phyloP scores from a whole-genome alignment of 2,329 filamentous ascomycete species.

The Phaeophleospora eucalypticola region DNA sequence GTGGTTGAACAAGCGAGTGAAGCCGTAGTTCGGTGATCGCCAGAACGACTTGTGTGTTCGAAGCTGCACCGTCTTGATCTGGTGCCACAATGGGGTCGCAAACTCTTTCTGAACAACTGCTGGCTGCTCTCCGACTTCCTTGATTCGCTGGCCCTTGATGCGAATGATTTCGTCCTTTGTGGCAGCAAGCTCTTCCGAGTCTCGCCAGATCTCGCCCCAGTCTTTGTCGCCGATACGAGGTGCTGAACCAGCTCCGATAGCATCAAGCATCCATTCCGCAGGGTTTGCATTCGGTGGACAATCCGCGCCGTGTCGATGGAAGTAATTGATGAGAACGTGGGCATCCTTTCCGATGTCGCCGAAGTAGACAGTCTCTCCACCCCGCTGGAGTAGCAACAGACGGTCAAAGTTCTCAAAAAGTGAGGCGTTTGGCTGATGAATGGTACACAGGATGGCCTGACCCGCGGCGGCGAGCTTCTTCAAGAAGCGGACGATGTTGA shows the following conservation, averaged over 20 bases:
- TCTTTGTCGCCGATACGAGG: conserved; percentile 69
- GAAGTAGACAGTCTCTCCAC: conserved; percentile 80
- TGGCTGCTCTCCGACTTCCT: conserved; percentile 42
- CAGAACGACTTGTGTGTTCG: conserved; percentile 77
- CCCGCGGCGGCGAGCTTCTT: conserved; percentile 72
- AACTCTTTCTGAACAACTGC: conserved; percentile 65
- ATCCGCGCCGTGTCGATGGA: conserved; percentile 34
- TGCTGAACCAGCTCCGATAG: conserved; percentile 69
- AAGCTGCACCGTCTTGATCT: conserved; percentile 69
- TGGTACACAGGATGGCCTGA: conserved; percentile 85
- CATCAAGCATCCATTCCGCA: conserved; percentile 82
- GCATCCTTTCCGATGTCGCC: conserved; percentile 78
- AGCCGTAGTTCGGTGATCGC: conserved; percentile 83
- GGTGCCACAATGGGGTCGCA: conserved; percentile 73
- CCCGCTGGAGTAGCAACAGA: conserved; percentile 70
- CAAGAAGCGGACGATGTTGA: conserved; percentile 74
- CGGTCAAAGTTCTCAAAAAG: conserved; percentile 87
- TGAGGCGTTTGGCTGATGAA: conserved; percentile 82
- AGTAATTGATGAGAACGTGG: conserved; percentile 59
- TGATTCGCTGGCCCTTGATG: conserved; percentile 60
- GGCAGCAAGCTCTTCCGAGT: conserved; percentile 64
- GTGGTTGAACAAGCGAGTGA: conserved; percentile 83
- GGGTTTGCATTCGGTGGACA: conserved; percentile 69
- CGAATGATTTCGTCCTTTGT: conserved; percentile 63
- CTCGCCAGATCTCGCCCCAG: conserved; percentile 76